Base-by-base conservation (phyloP, 2,329 filamentous ascomycete genomes). In the Sporothrix globosa region DNA sequence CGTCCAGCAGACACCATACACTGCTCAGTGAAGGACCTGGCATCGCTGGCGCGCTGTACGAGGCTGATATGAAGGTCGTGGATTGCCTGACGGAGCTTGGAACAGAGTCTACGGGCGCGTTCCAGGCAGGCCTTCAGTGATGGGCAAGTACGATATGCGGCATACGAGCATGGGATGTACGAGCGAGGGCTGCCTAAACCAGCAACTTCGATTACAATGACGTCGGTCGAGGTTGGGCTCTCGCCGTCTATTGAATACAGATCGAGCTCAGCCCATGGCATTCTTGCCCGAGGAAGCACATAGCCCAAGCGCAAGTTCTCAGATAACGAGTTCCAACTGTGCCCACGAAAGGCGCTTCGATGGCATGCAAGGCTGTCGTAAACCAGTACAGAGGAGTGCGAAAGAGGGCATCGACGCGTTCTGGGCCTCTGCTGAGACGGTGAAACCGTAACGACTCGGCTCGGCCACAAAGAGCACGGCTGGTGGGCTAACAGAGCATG, bases 391-490 rank as follows among this genome's bases (percentile, higher is more conserved):
- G 5, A 34, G 30, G 30, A 5, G 34, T 7, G 5, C 5, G 1
- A 5, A 34, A 34, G 34, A 50, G 48, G 48, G 17, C 46, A 19
- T 1, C 46, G 58, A 46, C 58, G 58, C 58, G 58, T 63, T 39
- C 58, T 24, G 56, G 19, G 48, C 11, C 17, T 48, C 7, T 17
- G 10, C 17, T 11, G 39, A 30, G 34, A 21, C 39, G n/a, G n/a
- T 41, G n/a, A 24, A 61, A 61, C 46, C 39, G 54, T 19, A 54
- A 58, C 17, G 54, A 41, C n/a, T 11, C 6, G 14, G 27, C 21
- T 63, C 44, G 58, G 41, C 58, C 21, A 63, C 39, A 63, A 63
- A 14, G n/a, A 63, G 58, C 44, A n/a, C 58, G 27, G n/a, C 19
- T 58, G 54, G 24, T 41, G 56, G 56, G 19, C 58, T n/a, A 44